phyloP scores from a whole-genome alignment of 2,329 filamentous ascomycete species.

The Penicillium concentricum region DNA sequence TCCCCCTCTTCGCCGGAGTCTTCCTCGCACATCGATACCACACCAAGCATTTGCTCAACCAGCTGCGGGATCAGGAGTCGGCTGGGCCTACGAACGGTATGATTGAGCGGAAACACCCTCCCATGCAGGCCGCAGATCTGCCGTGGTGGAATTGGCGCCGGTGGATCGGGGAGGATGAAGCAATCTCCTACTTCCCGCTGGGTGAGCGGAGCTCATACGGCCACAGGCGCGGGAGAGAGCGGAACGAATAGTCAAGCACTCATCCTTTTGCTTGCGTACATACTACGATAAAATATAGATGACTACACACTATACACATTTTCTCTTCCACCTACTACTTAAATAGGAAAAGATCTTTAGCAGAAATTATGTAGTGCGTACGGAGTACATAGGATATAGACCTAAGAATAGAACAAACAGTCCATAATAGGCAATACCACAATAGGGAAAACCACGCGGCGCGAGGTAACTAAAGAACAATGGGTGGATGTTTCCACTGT shows the following conservation, averaged over 20 bases:
- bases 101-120: slow-evolving; percentile 20
- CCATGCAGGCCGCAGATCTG: slow-evolving; percentile 1
- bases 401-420: neutral
- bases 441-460: neutral
- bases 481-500: neutral
- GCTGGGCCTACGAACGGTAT: slow-evolving; percentile 19
- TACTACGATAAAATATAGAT: neutral
- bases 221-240: slow-evolving; percentile 7
- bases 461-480: neutral
- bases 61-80: slow-evolving; percentile 12
- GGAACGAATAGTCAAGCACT: slow-evolving; percentile 9
- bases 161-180: slow-evolving; percentile 22
- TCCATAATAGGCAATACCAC: no score
- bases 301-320: no score
- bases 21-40: slow-evolving; percentile 15
- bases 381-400: no score
- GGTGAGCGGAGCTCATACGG: slow-evolving; percentile 18
- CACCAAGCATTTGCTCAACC: slow-evolving; percentile 9
- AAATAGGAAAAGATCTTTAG: neutral
- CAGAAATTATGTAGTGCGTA: neutral
- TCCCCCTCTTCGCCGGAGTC: slow-evolving; percentile 9
- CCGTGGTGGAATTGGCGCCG: slow-evolving; percentile 36
- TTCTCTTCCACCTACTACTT: neutral
- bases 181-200: slow-evolving; percentile 28
- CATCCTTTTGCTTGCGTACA: neutral